Conservation (phyloP, 1,284 basidiomycete genomes). For the Pseudozyma hubeiensis region DNA sequence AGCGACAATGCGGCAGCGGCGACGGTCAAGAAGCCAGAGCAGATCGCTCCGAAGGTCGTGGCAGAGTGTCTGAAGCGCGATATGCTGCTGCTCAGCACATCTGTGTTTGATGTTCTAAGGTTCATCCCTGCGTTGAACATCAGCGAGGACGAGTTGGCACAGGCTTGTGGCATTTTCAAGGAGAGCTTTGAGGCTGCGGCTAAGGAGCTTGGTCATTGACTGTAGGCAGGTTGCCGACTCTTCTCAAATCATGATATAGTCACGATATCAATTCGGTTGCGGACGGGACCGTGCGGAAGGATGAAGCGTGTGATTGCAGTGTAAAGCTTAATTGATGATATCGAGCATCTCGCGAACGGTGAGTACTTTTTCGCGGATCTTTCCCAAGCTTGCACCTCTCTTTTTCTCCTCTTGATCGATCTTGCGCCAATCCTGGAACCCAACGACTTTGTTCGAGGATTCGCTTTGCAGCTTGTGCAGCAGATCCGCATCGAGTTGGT, state of each 20-base stretch:
- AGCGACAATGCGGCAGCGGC: slow-evolving; percentile 32
- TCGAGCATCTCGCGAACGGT: slow-evolving; percentile 48
- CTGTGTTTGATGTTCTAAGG: slow-evolving; percentile 62
- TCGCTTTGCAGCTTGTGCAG: slow-evolving; percentile 9
- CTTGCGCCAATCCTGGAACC: slow-evolving; percentile 78
- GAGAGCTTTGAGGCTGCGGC: slow-evolving; percentile 49
- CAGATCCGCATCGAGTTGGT: slow-evolving; percentile 16
- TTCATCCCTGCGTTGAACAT: slow-evolving; percentile 66
- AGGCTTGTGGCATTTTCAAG: slow-evolving; percentile 59
- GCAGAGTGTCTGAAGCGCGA: slow-evolving; percentile 55
- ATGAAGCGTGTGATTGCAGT: background rate
- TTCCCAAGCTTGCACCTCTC: slow-evolving; percentile 74
- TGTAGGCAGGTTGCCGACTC: background rate
- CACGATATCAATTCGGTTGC: no score
- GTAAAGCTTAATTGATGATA: slow-evolving; percentile 14
- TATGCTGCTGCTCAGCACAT: slow-evolving; percentile 65
- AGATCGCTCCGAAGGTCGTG: slow-evolving; percentile 56
- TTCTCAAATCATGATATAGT: no score
- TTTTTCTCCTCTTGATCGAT: slow-evolving; percentile 78
- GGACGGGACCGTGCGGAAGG: background rate
- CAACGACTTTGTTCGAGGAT: slow-evolving; percentile 70
- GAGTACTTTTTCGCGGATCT: slow-evolving; percentile 81
- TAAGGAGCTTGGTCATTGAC: slow-evolving; percentile 30
- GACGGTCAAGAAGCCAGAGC: slow-evolving; percentile 16
- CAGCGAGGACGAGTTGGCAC: slow-evolving; percentile 51